These are phyloP conservation scores for Pythium biforme DNA, from an alignment of 352 stramenopile species.

Conservation along the genomic window DNA sequence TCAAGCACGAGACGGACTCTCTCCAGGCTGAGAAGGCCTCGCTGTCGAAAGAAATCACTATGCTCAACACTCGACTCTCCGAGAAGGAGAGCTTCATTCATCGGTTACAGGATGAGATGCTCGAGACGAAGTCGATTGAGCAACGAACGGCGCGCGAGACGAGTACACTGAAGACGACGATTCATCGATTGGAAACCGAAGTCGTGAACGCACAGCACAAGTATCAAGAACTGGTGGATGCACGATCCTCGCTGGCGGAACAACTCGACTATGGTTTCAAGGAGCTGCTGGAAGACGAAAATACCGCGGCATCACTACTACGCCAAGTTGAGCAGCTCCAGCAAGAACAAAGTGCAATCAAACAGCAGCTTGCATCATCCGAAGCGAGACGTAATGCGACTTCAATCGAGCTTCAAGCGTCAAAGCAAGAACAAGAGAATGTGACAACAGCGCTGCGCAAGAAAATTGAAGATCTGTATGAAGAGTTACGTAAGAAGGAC, in stretches of 20 bases:
- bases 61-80: constrained; percentile 33
- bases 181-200: constrained; percentile 39
- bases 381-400: constrained; percentile 33
- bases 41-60: constrained; percentile 42
- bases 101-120: constrained; percentile 44
- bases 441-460: constrained; percentile 33
- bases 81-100: constrained; percentile 50
- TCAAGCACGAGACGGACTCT: constrained; percentile 57
- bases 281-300: constrained; percentile 62
- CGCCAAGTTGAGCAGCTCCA: constrained; percentile 49
- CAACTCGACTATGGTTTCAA: constrained; percentile 73
- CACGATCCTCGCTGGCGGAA: constrained; percentile 44
- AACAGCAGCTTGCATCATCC: constrained; percentile 33
- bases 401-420: constrained; percentile 37
- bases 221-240: constrained; percentile 61
- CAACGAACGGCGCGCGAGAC: constrained; percentile 40
- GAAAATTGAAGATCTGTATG: constrained; percentile 60
- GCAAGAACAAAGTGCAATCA: constrained; percentile 38
- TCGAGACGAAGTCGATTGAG: constrained; percentile 36
- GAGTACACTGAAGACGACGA: constrained; percentile 40
- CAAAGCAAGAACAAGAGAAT: constrained; percentile 28
- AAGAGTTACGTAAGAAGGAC: constrained; percentile 50
- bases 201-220: constrained; percentile 37
- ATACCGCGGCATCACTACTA: constrained; percentile 41
- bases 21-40: constrained; percentile 38